Conservation (phyloP, 805 yeast species). For the Wickerhamomyces chaumierensis region DNA sequence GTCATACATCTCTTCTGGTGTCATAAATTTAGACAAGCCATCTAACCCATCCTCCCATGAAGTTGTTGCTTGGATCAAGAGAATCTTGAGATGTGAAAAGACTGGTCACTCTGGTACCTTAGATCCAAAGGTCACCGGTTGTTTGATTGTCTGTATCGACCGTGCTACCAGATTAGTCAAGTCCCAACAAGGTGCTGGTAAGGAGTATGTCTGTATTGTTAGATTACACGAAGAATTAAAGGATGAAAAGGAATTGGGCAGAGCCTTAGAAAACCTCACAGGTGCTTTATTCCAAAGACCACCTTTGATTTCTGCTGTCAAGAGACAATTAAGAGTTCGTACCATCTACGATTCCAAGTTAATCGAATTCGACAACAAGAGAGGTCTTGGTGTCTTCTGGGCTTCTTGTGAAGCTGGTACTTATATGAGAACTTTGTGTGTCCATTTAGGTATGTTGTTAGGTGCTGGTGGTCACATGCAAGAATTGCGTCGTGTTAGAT, state of each 20-base stretch:
- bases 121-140: constrained; percentile 98
- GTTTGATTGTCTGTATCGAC: constrained; percentile 95
- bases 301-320: constrained; percentile 96
- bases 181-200: constrained; percentile 99
- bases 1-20: constrained; percentile 86
- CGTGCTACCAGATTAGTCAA: constrained; percentile 97
- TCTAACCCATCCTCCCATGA: constrained; percentile 98
- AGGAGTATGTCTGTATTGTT: constrained; percentile 96
- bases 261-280: constrained; percentile 85
- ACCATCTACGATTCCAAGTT: constrained; percentile 94
- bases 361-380: constrained; percentile 92
- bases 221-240: constrained; percentile 89
- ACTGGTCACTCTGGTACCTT: constrained; percentile 99
- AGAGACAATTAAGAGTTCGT: constrained; percentile 96
- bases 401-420: constrained; percentile 99
- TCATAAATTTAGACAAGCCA: constrained; percentile 94
- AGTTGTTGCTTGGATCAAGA: constrained; percentile 98
- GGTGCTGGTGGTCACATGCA: constrained; percentile 99
- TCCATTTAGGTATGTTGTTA: constrained; percentile 93
- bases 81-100: constrained; percentile 90
- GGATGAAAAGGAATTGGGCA: constrained; percentile 81
- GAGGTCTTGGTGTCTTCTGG: constrained; percentile 98
- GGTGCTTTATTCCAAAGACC: constrained; percentile 99
- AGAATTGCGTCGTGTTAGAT: constrained; percentile 97
- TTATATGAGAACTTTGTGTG: constrained; percentile 98